Evolutionary conservation across 192 early-diverging fungal genomes (phyloP).

Genomic region (Backusella luteola): DNA sequence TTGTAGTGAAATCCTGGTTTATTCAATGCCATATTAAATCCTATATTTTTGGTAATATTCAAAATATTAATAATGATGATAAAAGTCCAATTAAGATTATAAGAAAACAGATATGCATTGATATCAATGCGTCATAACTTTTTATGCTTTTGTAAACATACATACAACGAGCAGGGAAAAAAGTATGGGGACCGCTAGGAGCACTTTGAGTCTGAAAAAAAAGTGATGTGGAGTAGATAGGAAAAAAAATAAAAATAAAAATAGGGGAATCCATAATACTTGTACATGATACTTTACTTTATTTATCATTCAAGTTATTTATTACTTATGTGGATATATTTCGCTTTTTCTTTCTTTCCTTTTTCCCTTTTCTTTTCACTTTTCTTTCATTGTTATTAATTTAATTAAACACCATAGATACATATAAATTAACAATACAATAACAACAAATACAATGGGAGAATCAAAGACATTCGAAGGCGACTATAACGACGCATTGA

Average conservation of each 20-base stretch:
- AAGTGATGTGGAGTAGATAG: background rate
- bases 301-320: slow-evolving; percentile 6
- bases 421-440: background rate
- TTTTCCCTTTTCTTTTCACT: background rate
- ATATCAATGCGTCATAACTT: background rate
- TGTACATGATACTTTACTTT: slow-evolving; percentile 8
- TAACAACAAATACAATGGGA: background rate
- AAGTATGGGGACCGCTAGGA: background rate
- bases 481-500: background rate
- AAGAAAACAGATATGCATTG: background rate
- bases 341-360: background rate
- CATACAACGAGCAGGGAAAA: background rate
- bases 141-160: background rate
- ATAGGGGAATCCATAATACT: background rate
- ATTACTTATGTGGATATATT: slow-evolving; percentile 6
- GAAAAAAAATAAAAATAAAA: background rate
- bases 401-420: background rate
- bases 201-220: slow-evolving; percentile 3
- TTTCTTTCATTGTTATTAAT: background rate
- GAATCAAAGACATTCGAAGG: background rate
- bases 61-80: background rate
- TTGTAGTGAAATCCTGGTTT: background rate
- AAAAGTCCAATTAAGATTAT: background rate
- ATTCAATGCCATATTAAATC: background rate
- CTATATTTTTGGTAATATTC: background rate